A percentile compares a stretch with the other conserved stretches of the same genome.
phyloP scores from a whole-genome alignment of 257 asterid genomes.

The Penstemon eatonii region DNA sequence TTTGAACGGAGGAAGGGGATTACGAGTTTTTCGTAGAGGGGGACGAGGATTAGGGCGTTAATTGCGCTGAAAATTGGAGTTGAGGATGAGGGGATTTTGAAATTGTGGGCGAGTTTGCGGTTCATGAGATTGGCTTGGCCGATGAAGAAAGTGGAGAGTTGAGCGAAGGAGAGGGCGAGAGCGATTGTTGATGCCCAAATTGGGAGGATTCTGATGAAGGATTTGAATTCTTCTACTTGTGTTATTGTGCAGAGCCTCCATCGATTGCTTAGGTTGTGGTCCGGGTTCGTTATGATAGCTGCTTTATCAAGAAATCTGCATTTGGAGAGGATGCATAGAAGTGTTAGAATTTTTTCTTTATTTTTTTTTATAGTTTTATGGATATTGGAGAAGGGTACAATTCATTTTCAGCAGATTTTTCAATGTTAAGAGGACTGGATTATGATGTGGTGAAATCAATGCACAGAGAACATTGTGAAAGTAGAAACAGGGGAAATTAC shows the following conservation, averaged over 20 bases:
- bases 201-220: constrained; percentile 52
- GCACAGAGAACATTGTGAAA: no score
- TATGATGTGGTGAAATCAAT: no score
- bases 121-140: constrained; percentile 86
- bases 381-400: neutral
- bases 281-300: no score
- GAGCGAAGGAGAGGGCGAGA: constrained; percentile 10
- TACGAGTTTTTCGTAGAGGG: constrained; percentile 54
- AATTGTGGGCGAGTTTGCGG: constrained; percentile 52
- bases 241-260: constrained; percentile 59
- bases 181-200: constrained; percentile 43
- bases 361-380: neutral
- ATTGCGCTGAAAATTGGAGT: constrained; percentile 60
- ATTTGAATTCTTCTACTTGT: constrained; percentile 65
- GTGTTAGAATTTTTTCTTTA: neutral
- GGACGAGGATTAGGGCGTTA: constrained; percentile 64
- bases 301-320: constrained; percentile 31
- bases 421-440: no score
- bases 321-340: neutral
- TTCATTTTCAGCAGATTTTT: neutral
- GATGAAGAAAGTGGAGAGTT: constrained; percentile 83
- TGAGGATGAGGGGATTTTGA: constrained; percentile 63
- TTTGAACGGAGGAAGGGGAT: constrained; percentile 56
- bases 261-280: constrained; percentile 20
- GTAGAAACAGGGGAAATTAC: no score